Evolutionary conservation across 2,329 filamentous ascomycete genomes (phyloP), one percentile per base, ranked within the genome.

Genomic region (Geosmithia flava): DNA sequence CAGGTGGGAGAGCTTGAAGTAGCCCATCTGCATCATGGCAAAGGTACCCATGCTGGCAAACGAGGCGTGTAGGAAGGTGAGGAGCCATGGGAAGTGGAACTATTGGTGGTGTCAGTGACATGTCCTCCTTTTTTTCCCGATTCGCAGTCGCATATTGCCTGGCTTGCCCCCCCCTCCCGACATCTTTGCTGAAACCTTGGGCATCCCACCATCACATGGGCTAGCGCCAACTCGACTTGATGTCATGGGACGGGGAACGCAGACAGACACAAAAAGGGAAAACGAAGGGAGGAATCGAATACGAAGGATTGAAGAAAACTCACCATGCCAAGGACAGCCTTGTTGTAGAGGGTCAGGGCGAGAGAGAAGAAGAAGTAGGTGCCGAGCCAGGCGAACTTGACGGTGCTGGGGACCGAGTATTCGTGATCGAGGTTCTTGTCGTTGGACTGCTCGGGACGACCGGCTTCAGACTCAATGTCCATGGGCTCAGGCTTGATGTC

Each of bases 1-100:
- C 40, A 81, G 64, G 49, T 68, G 67, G 11, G 75, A 74, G 47
- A 76, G 63, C 54, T 69, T 69, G 56, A 80, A 74, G 47, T 72
- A 66, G 47, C 75, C 75, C 49, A 68, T 59, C 50, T 71, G 64
- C 54, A 77, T 64, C 57, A 81, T 70, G 49, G 64, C 55, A 49
- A 68, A 72, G 50, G 75, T 80, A 49, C 78, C 78, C n/a, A 73
- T 51, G 20, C 74, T 72, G 17, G 77, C 75, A 45, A 74, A 75
- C n/a, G 70, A 67, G 13, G 78, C 69, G 55, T 82, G 78, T 17
- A 79, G 63, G 47, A 73, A 72, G 1, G 78, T 81, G 39, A 81
- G 62, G 17, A 81, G 70, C 73, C 77, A 81, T 43, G 78, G 78
- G 56, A 77, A 79, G 44, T 68, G 63, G 53, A 80, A 79, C 72